Evolutionary conservation across 371 early-diverging fungal species (phyloP).

Genomic region (Syncephalastrum sp.): DNA sequence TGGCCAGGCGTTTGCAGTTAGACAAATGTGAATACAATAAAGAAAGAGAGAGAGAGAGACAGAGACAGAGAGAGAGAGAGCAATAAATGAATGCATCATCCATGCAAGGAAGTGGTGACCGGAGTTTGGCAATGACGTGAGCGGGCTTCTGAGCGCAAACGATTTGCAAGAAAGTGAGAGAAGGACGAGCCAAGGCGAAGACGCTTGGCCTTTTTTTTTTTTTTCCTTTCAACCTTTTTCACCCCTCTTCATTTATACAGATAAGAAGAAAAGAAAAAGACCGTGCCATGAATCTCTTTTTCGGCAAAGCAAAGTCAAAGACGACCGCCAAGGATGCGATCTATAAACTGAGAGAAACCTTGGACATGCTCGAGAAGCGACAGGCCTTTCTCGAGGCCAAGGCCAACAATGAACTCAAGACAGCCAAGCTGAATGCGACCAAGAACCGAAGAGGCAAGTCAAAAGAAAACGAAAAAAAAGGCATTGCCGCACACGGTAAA

Average conservation of each 20-base stretch:
- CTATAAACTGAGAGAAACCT: slow-evolving; percentile 83
- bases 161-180: slow-evolving; percentile 1
- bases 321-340: slow-evolving; percentile 94
- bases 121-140: too few relatives aligned
- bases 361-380: slow-evolving; percentile 94
- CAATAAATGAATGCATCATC: too few relatives aligned
- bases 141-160: background rate
- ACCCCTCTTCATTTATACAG: background rate
- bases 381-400: slow-evolving; percentile 84
- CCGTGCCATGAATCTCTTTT: slow-evolving; percentile 80
- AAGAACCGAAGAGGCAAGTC: slow-evolving; percentile 86
- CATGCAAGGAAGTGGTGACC: too few relatives aligned
- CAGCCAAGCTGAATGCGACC: slow-evolving; percentile 88
- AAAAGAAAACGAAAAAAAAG: slow-evolving; percentile 1
- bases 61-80: too few relatives aligned
- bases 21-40: too few relatives aligned
- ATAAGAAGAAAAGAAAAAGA: background rate
- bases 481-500: background rate
- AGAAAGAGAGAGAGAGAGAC: too few relatives aligned
- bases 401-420: slow-evolving; percentile 86
- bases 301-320: slow-evolving; percentile 76
- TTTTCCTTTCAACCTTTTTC: background rate
- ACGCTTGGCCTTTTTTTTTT: background rate
- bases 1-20: too few relatives aligned
- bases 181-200: slow-evolving; percentile 6